Evolutionary conservation across 441 rosid genomes (phyloP), one percentile per base, ranked within the genome.

Genomic region (Mallotus repandus): DNA sequence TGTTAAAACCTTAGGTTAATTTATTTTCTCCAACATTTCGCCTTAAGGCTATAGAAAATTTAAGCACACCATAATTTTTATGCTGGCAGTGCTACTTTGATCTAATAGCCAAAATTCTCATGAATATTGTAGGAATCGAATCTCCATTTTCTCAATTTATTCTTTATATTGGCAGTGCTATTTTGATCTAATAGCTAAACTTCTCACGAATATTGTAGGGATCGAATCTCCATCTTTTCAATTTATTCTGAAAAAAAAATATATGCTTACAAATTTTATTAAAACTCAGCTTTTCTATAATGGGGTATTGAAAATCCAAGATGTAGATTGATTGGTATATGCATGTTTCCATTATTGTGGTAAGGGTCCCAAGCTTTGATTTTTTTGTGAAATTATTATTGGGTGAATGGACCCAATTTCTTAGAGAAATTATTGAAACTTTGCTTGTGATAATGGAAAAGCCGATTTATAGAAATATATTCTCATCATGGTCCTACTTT

Each of bases 391-490:
- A 22, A 16, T 63, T 22, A 22, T 63, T 63, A 63, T 38, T 15
- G 48, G n/a, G 18, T 25, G 74, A 25, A 15, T n/a, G 83, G 80
- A 55, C 66, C 76, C 67, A 57, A 66, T 43, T 52, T 63, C 19
- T 29, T 41, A 5, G 22, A 38, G 6, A 50, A 76, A 78, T 82
- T 65, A 78, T 80, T 82, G 55, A 70, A 62, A 59, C 73, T 61
- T 84, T 74, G 78, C 85, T 82, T 82, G 75, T 12, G 74, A 29
- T 41, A 55, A 63, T 68, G 69, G 75, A 18, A 78, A 84, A 72
- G 70, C 19, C 25, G 76, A 60, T 69, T 58, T 59, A 29, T 13
- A 29, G 15, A 15, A 22, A 64, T 41, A 63, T 15, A 46, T 64
- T 50, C 16, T 19, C 75, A 74, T 70, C 68, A 65, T 70, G 48